Evolutionary conservation across 1,284 basidiomycete genomes (phyloP).

Genomic region (Stereum hirsutum): DNA sequence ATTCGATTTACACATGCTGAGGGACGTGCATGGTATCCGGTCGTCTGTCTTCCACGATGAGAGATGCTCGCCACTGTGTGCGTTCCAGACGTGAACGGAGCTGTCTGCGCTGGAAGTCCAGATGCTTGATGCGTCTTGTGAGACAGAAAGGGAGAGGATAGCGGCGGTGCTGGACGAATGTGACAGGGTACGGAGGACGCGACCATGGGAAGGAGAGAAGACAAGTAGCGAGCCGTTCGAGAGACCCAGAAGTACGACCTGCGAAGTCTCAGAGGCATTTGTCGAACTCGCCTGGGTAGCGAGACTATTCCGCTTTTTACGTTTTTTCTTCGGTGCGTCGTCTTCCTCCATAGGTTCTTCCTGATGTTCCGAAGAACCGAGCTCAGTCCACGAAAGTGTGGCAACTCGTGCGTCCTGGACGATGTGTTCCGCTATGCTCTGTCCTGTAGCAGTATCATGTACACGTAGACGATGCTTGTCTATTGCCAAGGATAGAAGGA

Average conservation of each 20-base stretch:
- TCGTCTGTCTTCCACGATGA: constrained; percentile 45
- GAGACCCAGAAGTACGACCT: constrained; percentile 46
- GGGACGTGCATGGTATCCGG: constrained; percentile 44
- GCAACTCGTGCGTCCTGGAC: constrained; percentile 49
- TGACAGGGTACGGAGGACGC: constrained; percentile 43
- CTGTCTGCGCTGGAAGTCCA: constrained; percentile 56
- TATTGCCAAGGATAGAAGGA: constrained; percentile 57
- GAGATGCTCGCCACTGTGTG: constrained; percentile 35
- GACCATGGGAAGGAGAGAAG: constrained; percentile 50
- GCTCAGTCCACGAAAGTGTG: constrained; percentile 41
- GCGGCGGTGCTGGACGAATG: constrained; percentile 42
- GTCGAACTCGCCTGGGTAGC: constrained; percentile 13
- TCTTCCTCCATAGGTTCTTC: constrained; percentile 21
- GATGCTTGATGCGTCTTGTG: constrained; percentile 18
- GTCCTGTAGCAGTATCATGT: constrained; percentile 47
- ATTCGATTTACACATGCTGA: constrained; percentile 35
- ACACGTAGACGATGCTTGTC: constrained; percentile 70
- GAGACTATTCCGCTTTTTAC: constrained; percentile 24
- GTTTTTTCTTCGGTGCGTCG: constrained; percentile 32
- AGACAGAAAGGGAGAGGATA: constrained; percentile 33
- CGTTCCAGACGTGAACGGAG: constrained; percentile 47
- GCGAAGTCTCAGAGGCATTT: constrained; percentile 15
- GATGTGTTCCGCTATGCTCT: constrained; percentile 49
- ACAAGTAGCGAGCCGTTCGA: constrained; percentile 45
- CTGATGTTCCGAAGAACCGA: constrained; percentile 21